Base-by-base conservation (phyloP, 805 yeast species). In the Cyberlindnera suaveolens region DNA sequence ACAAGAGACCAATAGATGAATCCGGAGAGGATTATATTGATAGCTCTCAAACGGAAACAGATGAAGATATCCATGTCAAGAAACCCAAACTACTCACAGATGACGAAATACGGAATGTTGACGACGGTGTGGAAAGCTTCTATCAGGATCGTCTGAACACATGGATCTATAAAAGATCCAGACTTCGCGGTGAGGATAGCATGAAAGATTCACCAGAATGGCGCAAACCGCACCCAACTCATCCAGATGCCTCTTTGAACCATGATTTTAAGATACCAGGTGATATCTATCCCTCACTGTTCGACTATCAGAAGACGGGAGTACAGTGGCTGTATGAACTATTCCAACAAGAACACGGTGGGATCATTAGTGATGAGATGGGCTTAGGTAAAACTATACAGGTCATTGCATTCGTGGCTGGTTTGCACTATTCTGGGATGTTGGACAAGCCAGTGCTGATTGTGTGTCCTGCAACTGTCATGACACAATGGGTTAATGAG, bases 251-350 rank as follows among this genome's bases (percentile, higher is more conserved):
- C 0, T 70, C 75, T 6, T 64, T 91, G 5, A 83, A 87, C 56
- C 77, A 75, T 32, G 76, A 74, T 8, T 88, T 82, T 62, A 74
- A 67, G 45, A 69, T 93, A 0, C 98, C 99, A 0, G 98, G 97
- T 3, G 97, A 91, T 51, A 80, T 93, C 0, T 88, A 84, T 62
- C 82, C 93, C 0, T 74, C 88, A 5, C 65, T 93, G 13, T 93
- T 93, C 57, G 96, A 87, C 50, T 93, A 93, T 61, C 99, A 93
- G 56, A 86, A 86, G 55, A 93, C 98, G 0, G 88, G 98, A 48
- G 97, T 93, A 1, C 96, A 93, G 56, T 91, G 99, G 99, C 74
- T 93, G 2, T 90, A 95, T 82, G 99, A 93, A 58, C 68, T 93
- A n/a, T 82, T 85, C 55, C 72, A 79, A 17, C 98, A 93, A 61